These are phyloP conservation scores for Neurospora pannonica DNA, from an alignment of 495 filamentous ascomycete genomes.

Conservation along the genomic window DNA sequence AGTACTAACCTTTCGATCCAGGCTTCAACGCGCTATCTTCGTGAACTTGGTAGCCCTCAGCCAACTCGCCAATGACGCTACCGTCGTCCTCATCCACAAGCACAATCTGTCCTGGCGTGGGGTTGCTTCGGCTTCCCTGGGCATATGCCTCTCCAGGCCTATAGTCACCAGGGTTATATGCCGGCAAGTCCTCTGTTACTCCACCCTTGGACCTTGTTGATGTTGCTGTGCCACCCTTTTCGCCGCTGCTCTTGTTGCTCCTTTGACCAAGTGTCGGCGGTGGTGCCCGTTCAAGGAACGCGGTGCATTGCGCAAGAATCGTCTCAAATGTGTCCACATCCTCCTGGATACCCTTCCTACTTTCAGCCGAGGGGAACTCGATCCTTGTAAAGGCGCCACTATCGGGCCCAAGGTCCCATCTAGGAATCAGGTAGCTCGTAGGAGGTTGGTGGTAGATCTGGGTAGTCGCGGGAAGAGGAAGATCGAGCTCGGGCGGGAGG, in stretches of 20 bases:
- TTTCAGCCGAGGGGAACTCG: slow-evolving; percentile 70
- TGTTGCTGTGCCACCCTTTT: slow-evolving; percentile 45
- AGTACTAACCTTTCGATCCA: slow-evolving; percentile 72
- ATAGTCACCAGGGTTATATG: slow-evolving; percentile 77
- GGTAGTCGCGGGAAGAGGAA: slow-evolving; percentile 82
- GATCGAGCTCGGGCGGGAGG: slow-evolving; percentile 85
- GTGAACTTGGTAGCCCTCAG: slow-evolving; percentile 69
- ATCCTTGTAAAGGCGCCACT: slow-evolving; percentile 84
- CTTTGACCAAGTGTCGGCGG: slow-evolving; percentile 33
- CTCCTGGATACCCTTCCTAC: slow-evolving; percentile 65
- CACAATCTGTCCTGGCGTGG: slow-evolving; percentile 67
- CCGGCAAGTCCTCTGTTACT: slow-evolving; percentile 34
- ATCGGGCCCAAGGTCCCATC: slow-evolving; percentile 83
- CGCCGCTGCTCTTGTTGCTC: slow-evolving; percentile 13
- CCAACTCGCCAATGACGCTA: slow-evolving; percentile 84
- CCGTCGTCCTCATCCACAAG: slow-evolving; percentile 92
- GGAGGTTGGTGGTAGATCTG: slow-evolving; percentile 93
- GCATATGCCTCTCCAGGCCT: slow-evolving; percentile 71
- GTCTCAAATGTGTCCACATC: slow-evolving; percentile 96
- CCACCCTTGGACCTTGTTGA: slow-evolving; percentile 28
- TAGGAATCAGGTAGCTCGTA: slow-evolving; percentile 78
- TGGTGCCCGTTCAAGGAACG: slow-evolving; percentile 73
- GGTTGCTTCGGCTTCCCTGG: slow-evolving; percentile 38
- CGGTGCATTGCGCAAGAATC: slow-evolving; percentile 89
- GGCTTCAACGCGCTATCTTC: slow-evolving; percentile 63